These are phyloP conservation scores for Coemansia furcata DNA, from an alignment of 192 early-diverging fungal species.

Conservation along the genomic window DNA sequence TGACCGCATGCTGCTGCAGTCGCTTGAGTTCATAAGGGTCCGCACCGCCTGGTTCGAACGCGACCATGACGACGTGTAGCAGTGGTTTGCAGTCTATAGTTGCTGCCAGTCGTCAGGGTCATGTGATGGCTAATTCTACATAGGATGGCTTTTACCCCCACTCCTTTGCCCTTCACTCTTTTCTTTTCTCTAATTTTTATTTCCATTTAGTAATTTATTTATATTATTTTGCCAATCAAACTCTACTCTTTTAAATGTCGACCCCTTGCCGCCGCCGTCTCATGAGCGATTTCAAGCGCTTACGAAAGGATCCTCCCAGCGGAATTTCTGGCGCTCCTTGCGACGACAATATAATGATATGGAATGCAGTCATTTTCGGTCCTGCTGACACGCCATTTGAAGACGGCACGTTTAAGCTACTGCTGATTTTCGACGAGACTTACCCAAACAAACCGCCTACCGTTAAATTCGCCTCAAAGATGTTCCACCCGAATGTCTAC, in stretches of 20 bases:
- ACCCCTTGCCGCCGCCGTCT: slow-evolving; percentile 90
- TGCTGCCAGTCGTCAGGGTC: not conserved
- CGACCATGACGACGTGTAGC: slow-evolving; percentile 25
- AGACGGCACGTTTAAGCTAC: slow-evolving; percentile 94
- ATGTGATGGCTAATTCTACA: not conserved
- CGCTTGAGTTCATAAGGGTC: slow-evolving; percentile 63
- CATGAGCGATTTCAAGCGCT: slow-evolving; percentile 97
- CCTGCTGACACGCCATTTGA: slow-evolving; percentile 96
- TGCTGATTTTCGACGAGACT: slow-evolving; percentile 92
- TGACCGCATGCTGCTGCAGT: slow-evolving; percentile 64
- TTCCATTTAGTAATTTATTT: not conserved
- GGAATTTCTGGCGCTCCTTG: slow-evolving; percentile 87
- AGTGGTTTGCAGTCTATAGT: slow-evolving; percentile 18
- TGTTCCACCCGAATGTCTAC: slow-evolving; percentile 99
- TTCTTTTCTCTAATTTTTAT: not conserved
- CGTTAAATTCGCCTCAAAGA: slow-evolving; percentile 89
- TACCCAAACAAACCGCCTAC: slow-evolving; percentile 98
- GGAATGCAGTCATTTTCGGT: slow-evolving; percentile 99
- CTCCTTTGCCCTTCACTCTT: not conserved
- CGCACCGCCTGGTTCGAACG: slow-evolving; percentile 49
- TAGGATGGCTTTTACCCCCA: not conserved
- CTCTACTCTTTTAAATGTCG: slow-evolving; percentile 61
- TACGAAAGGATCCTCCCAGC: slow-evolving; percentile 91
- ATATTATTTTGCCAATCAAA: not conserved
- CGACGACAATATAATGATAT: slow-evolving; percentile 94